phyloP scores from a whole-genome alignment of 352 stramenopile species.

The Phytophthora multivora region DNA sequence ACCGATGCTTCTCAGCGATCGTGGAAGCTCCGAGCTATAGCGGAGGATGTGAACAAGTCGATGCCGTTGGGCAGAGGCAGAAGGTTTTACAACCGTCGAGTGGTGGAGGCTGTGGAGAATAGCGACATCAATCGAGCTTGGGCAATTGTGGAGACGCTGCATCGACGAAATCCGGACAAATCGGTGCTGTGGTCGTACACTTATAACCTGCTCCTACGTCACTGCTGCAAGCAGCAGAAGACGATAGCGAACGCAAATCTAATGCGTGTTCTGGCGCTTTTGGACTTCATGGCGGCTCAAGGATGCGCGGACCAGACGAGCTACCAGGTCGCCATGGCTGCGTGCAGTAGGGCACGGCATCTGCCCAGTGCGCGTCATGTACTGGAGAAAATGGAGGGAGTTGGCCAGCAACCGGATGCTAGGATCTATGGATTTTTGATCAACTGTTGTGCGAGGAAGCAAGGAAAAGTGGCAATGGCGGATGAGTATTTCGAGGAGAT shows the following conservation, averaged over 20 bases:
- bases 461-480: conserved; percentile 36
- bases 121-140: conserved; percentile 35
- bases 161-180: conserved; percentile 19
- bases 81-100: conserved; percentile 51
- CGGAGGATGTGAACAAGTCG: conserved; percentile 19
- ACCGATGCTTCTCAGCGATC: conserved; percentile 18
- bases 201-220: conserved; percentile 66
- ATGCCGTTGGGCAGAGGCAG: conserved; percentile 34
- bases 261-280: conserved; percentile 46
- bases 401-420: conserved; percentile 29
- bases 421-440: conserved; percentile 69
- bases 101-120: conserved; percentile 37
- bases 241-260: conserved; percentile 38
- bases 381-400: conserved; percentile 49
- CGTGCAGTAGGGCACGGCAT: conserved; percentile 55
- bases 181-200: conserved; percentile 44
- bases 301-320: conserved; percentile 47
- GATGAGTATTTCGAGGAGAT: conserved; percentile 57
- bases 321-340: conserved; percentile 76
- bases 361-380: conserved; percentile 44
- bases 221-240: conserved; percentile 46
- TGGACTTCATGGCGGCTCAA: conserved; percentile 55
- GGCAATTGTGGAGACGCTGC: conserved; percentile 35
- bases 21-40: conserved; percentile 19
- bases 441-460: conserved; percentile 61